Evolutionary conservation across 108 stramenopile genomes (phyloP), one percentile per base, ranked within the genome.

Genomic region (Cyclotella choctawhatcheeana): DNA sequence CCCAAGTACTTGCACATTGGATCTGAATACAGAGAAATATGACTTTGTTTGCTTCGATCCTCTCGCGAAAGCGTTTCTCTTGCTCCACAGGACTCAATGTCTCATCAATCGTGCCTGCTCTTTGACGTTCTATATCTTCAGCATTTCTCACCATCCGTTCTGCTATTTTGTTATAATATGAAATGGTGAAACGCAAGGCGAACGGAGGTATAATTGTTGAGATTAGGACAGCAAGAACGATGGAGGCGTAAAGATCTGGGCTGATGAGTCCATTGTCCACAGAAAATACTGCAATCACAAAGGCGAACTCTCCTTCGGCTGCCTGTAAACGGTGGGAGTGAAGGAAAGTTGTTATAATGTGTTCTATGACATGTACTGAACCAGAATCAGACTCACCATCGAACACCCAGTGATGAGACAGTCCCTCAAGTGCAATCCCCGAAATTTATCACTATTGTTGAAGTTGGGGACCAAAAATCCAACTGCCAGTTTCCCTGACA

Each of bases 401-500:
- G 83, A 84, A 72, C 82, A 90, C 25, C 89, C 86, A 26, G 85
- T 86, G 37, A 90, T 73, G 13, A 88, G 60, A 63, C 85, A 88
- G 61, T 90, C 89, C 30, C 85, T 66, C 52, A 86, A 61, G 68
- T 86, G 79, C 66, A 81, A 67, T 1, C 74, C 86, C 33, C 76
- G 74, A 65, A 87, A 92, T 33, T 47, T 76, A 21, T 64, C 67
- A 17, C 53, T 27, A 22, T 84, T 85, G n/a, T 81, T 82, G 58
- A 93, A 93, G 54, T 93, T 93, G 22, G 92, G 92, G 2, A 90
- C 89, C 69, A 93, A 48, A 54, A 93, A 90, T 44, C 92, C 92
- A 30, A 90, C 88, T 1, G 84, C 87, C 40, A 93, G 33, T 61
- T 93, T 93, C 29, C 92, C 92, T 20, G 70, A 12, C 29, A 93